These are phyloP conservation scores for Anisogramma anomala DNA, from an alignment of 2,329 filamentous ascomycete species.

Conservation along the genomic window DNA sequence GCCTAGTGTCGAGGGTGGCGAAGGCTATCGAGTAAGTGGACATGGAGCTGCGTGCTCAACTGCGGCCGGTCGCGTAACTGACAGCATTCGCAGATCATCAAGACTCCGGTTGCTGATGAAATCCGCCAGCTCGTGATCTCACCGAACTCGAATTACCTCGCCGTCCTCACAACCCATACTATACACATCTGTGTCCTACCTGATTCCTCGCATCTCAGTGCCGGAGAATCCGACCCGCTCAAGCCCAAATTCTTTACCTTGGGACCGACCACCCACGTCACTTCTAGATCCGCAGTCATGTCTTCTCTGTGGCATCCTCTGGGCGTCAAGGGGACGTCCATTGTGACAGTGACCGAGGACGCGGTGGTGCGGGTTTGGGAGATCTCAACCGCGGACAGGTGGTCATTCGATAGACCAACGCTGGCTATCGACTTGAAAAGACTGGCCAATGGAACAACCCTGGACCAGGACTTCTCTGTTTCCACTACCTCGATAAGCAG, in stretches of 20 bases:
- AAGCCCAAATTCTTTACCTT: slow-evolving; percentile 80
- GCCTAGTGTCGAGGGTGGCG: slow-evolving; percentile 18
- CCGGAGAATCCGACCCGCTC: slow-evolving; percentile 54
- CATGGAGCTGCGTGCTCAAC: not conserved
- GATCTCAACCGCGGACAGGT: slow-evolving; percentile 68
- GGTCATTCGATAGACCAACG: slow-evolving; percentile 74
- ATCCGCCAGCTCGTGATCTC: slow-evolving; percentile 81
- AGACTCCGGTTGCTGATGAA: slow-evolving; percentile 64
- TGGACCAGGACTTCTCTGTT: slow-evolving; percentile 73
- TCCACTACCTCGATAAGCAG: slow-evolving; percentile 63
- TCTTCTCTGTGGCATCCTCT: slow-evolving; percentile 88
- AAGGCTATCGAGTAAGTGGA: slow-evolving; percentile 37
- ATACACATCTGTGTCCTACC: slow-evolving; percentile 81
- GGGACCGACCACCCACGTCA: slow-evolving; percentile 85
- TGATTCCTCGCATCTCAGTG: slow-evolving; percentile 62
- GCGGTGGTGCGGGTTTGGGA: slow-evolving; percentile 88
- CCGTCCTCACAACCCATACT: slow-evolving; percentile 76
- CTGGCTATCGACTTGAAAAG: slow-evolving; percentile 82
- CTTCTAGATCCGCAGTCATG: slow-evolving; percentile 68
- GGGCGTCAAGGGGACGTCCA: slow-evolving; percentile 65
- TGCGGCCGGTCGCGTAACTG: not conserved
- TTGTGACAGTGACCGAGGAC: slow-evolving; percentile 82
- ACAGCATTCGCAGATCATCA: slow-evolving; percentile 47
- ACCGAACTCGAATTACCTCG: slow-evolving; percentile 69
- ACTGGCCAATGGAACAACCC: slow-evolving; percentile 68